phyloP scores from a whole-genome alignment of 176 grass and related monocot species.

The maize (Zea mays) region DNA sequence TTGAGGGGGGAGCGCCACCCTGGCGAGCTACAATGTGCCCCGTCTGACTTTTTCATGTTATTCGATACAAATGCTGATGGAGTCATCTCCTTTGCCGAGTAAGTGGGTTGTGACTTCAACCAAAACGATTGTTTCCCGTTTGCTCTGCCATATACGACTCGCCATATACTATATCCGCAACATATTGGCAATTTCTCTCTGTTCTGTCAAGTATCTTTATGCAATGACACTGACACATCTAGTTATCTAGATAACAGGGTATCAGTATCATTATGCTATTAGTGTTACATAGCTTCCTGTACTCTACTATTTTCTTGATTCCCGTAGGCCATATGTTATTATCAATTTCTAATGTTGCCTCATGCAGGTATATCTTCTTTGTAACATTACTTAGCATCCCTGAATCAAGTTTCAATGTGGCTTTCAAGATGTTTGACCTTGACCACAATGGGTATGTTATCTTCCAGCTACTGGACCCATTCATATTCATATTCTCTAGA shows the following conservation, averaged over 20 bases:
- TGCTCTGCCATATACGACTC: background rate
- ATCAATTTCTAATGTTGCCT: constrained; percentile 25
- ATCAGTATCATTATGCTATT: constrained; percentile 14
- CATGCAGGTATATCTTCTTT: constrained; percentile 92
- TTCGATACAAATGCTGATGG: constrained; percentile 95
- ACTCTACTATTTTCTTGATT: background rate
- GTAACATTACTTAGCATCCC: constrained; percentile 96
- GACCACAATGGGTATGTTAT: constrained; percentile 73
- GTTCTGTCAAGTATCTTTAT: background rate
- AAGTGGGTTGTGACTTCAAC: constrained; percentile 42
- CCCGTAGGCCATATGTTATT: constrained; percentile 6
- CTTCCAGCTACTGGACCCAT: background rate
- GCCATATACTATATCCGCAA: background rate
- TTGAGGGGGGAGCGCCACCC: constrained; percentile 72
- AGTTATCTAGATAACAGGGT: background rate
- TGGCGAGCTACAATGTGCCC: constrained; percentile 68
- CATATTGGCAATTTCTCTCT: background rate
- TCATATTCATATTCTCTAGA: background rate
- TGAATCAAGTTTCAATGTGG: constrained; percentile 87
- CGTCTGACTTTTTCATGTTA: constrained; percentile 86
- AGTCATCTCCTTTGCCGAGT: constrained; percentile 95
- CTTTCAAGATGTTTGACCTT: constrained; percentile 99
- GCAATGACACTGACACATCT: background rate
- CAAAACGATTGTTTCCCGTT: background rate
- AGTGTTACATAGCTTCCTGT: background rate